These are phyloP conservation scores for Trichoderma koningii DNA, from an alignment of 2,329 filamentous ascomycete genomes.

Conservation along the genomic window DNA sequence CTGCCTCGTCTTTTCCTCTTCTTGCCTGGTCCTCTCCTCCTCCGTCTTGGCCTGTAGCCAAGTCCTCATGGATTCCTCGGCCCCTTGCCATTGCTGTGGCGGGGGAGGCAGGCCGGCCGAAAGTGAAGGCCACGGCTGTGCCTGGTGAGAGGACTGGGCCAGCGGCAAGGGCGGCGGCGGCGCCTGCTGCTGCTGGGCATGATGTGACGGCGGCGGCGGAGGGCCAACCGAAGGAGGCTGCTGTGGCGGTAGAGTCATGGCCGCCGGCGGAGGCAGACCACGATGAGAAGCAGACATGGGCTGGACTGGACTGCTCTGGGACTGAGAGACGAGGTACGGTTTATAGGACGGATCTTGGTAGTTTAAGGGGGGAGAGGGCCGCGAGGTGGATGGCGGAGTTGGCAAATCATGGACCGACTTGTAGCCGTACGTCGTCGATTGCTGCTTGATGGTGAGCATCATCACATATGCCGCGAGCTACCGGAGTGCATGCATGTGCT, in stretches of 20 bases:
- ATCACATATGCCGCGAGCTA: conserved; percentile 43
- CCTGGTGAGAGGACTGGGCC: conserved; percentile 37
- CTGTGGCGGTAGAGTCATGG: conserved; percentile 61
- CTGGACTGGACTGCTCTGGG: conserved; percentile 52
- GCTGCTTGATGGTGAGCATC: conserved; percentile 65
- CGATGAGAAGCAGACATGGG: conserved; percentile 71
- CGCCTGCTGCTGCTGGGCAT: conserved; percentile 27
- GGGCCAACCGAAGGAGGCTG: conserved; percentile 39
- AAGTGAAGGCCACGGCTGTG: conserved; percentile 37
- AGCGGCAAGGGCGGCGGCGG: conserved; percentile 33
- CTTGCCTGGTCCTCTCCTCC: conserved; percentile 71
- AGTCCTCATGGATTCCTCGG: conserved; percentile 69
- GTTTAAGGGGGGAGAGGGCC: conserved; percentile 57
- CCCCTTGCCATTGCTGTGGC: conserved; percentile 66
- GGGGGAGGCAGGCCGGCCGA: conserved; percentile 61
- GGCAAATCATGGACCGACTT: conserved; percentile 64
- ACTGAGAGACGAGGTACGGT: conserved; percentile 43
- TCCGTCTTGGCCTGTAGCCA: conserved; percentile 73
- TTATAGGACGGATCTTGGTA: conserved; percentile 52
- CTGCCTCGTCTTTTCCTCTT: conserved; percentile 69
- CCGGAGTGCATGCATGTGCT: conserved; percentile 36
- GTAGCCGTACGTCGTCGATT: conserved; percentile 59
- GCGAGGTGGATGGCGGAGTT: conserved; percentile 58
- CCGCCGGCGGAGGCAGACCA: conserved; percentile 68
- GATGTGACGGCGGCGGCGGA: conserved; percentile 35